Evolutionary conservation across 306 rosid genomes (phyloP).

Genomic region (Dalbergia cultrata): DNA sequence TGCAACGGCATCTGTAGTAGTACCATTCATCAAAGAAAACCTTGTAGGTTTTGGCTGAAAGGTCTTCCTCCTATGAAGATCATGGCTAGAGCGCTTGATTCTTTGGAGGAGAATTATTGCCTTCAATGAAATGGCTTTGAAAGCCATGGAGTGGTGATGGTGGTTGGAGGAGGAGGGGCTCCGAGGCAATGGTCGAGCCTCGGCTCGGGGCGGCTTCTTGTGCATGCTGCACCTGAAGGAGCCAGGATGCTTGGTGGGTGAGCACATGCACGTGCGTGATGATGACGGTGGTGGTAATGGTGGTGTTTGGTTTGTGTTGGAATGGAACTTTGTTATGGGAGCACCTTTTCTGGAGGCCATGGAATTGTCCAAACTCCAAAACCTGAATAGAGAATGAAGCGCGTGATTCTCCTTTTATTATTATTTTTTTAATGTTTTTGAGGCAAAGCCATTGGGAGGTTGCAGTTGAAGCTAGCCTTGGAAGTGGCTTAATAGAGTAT

Average conservation of each 20-base stretch:
- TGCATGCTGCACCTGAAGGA: constrained; percentile 78
- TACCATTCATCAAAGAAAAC: constrained; percentile 54
- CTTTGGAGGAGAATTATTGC: constrained; percentile 59
- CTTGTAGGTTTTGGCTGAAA: constrained; percentile 67
- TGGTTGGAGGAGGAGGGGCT: background rate
- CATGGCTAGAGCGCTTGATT: constrained; percentile 59
- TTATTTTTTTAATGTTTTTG: background rate
- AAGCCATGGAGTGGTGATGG: background rate
- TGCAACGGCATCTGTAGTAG: constrained; percentile 31
- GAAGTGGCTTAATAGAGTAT: constrained; percentile 37
- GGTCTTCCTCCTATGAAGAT: constrained; percentile 56
- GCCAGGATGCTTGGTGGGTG: constrained; percentile 74
- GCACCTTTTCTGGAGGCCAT: constrained; percentile 53
- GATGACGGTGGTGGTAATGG: background rate
- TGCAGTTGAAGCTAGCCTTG: constrained; percentile 23
- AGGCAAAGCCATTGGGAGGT: constrained; percentile 23
- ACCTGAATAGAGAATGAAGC: background rate
- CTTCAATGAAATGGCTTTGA: constrained; percentile 46
- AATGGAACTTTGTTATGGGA: constrained; percentile 14
- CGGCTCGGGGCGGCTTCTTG: constrained; percentile 43
- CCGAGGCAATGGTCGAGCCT: background rate
- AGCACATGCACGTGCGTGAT: constrained; percentile 63
- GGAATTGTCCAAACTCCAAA: constrained; percentile 1
- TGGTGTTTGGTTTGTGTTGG: constrained; percentile 8
- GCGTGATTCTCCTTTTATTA: background rate